Base-by-base conservation (phyloP, 2,329 filamentous ascomycete genomes). In the Seiridium cupressi region DNA sequence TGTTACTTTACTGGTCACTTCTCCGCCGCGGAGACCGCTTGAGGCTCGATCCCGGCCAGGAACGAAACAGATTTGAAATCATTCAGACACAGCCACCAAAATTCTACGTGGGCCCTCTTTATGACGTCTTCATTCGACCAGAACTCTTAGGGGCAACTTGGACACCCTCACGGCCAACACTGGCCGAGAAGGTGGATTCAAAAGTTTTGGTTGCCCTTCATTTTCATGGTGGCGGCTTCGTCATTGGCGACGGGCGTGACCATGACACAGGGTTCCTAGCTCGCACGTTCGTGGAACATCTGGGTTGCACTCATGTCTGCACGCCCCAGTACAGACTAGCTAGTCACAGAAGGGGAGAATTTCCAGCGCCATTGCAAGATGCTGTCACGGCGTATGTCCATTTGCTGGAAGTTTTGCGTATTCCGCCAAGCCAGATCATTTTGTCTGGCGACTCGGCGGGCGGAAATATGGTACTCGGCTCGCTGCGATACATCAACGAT, bases 141-240 rank as follows among this genome's bases (percentile, higher is more conserved):
- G 49, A 26, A 7, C 5, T n/a, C 34, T 18, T 53, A 11, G 49
- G 49, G 32, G 49, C n/a, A 5, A 53, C 49, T 5, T 53, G 49
- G 49, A 53, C 49, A n/a, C 49, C 49, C 35, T 26, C 49, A 26
- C 31, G 34, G n/a, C 49, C 49, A 40, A 36, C 3, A 40, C 49
- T 40, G 35, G n/a, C 2, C 11, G 35, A 40, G 10, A 10, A 36
- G 8, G 49, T n/a, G 11, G 8, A 9, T 1, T 9, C 49, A 53
- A 11, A 9, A 53, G 11, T 8, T 53, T 53, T 36, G 49, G 18
- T 26, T 26, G 18, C 35, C 8, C 49, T 53, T 11, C 49, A 53
- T 35, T 53, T 53, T 40, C 49, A 53, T 40, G 49, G 49, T n/a
- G 49, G 49, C 31, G 49, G 49, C 49, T 53, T 53, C 35, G 49